These are phyloP conservation scores for Starmerella bombi DNA, from an alignment of 805 yeast genomes.

Conservation along the genomic window DNA sequence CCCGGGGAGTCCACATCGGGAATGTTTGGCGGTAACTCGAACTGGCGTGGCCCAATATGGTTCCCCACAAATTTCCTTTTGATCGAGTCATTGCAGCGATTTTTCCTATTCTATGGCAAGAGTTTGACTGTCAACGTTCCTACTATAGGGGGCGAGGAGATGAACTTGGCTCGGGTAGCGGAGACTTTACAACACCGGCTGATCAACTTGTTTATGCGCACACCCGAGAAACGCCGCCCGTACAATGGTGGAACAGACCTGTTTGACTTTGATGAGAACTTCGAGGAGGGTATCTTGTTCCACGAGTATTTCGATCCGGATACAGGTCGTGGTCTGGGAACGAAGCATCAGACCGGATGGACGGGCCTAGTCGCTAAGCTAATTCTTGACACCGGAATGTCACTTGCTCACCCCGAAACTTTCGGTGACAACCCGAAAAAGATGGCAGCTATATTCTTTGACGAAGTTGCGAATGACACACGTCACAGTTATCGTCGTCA, in stretches of 20 bases:
- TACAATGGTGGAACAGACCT: slow-evolving; percentile 45
- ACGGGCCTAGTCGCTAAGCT: slow-evolving; percentile 84
- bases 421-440: slow-evolving; percentile 25
- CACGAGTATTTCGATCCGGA: slow-evolving; percentile 90
- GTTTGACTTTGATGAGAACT: slow-evolving; percentile 49
- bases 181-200: slow-evolving; percentile 79
- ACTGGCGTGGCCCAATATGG: slow-evolving; percentile 98
- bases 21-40: slow-evolving; percentile 90
- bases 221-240: slow-evolving; percentile 46
- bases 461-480: slow-evolving; percentile 23
- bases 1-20: slow-evolving; percentile 58
- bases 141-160: slow-evolving; percentile 34
- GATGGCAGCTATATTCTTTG: slow-evolving; percentile 28
- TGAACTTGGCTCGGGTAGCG: slow-evolving; percentile 42
- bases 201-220: slow-evolving; percentile 63
- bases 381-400: slow-evolving; percentile 72
- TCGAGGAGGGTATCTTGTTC: slow-evolving; percentile 63
- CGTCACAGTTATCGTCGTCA: slow-evolving; percentile 16
- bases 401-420: slow-evolving; percentile 32
- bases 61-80: slow-evolving; percentile 79
- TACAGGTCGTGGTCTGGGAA: slow-evolving; percentile 86
- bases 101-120: slow-evolving; percentile 78
- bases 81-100: slow-evolving; percentile 76
- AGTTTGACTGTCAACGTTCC: slow-evolving; percentile 79
- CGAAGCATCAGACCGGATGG: slow-evolving; percentile 95